phyloP scores from a whole-genome alignment of 108 stramenopile species.

The Nitzschia inconspicua region DNA sequence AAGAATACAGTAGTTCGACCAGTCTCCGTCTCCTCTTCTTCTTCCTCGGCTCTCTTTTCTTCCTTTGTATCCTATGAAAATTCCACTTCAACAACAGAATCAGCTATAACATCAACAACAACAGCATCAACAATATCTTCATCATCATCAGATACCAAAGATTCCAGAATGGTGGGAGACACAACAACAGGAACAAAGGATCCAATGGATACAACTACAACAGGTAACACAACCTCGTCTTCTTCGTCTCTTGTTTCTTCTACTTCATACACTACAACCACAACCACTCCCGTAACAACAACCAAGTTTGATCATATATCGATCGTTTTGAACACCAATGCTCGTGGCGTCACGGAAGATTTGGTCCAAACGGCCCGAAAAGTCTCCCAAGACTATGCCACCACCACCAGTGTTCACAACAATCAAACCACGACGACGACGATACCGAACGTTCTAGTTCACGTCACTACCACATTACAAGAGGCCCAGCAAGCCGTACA shows the following conservation, averaged over 20 bases:
- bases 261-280: no score
- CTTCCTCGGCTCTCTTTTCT: no score
- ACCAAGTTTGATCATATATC: conserved; percentile 23
- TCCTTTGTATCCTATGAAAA: no score
- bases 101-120: not conserved
- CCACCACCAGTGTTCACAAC: not conserved
- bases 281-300: no score
- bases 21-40: no score
- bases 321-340: conserved; percentile 60
- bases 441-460: conserved; percentile 22
- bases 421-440: conserved; percentile 27
- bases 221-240: no score
- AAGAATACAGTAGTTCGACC: no score
- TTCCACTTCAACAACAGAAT: not conserved
- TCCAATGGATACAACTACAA: no score
- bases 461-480: conserved; percentile 44
- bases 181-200: not conserved
- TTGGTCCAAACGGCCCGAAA: conserved; percentile 7
- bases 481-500: conserved; percentile 41
- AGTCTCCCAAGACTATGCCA: not conserved
- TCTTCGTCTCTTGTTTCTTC: no score
- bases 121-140: not conserved
- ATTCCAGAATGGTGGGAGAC: not conserved
- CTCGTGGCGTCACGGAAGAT: conserved; percentile 38
- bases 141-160: no score